Evolutionary conservation across 2,329 filamentous ascomycete species (phyloP).

Genomic region (Sporothrix brasiliensis): DNA sequence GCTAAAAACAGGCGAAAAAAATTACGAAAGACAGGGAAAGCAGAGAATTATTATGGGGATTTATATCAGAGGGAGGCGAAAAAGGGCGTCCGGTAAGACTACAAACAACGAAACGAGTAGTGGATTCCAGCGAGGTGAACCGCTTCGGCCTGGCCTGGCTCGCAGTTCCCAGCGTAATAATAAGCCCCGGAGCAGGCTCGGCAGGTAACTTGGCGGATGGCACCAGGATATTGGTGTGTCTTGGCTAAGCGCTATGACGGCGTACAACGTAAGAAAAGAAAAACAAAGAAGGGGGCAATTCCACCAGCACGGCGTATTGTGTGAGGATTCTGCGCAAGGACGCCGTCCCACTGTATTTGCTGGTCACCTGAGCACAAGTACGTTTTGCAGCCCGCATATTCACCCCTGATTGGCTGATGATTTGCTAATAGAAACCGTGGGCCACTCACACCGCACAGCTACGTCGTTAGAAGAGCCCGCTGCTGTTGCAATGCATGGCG

Average conservation of each 20-base stretch:
- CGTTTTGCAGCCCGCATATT: constrained; percentile 14
- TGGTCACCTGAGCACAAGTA: constrained; percentile 31
- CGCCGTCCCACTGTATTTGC: constrained; percentile 19
- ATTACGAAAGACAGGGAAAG: constrained; percentile 10
- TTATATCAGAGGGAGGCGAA: constrained; percentile 28
- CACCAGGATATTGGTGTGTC: neutral
- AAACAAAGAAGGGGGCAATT: constrained; percentile 15
- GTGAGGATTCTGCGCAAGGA: neutral
- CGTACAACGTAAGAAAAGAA: constrained; percentile 18
- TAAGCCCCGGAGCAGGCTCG: neutral
- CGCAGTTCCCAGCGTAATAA: neutral
- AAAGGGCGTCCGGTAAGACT: neutral
- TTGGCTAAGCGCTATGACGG: constrained; percentile 30
- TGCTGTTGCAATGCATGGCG: constrained; percentile 25
- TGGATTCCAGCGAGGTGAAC: constrained; percentile 15
- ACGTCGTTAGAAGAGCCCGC: neutral
- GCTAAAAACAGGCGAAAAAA: neutral
- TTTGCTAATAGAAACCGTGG: constrained; percentile 35
- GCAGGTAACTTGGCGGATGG: constrained; percentile 3
- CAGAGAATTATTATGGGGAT: constrained; percentile 14
- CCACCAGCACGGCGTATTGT: constrained; percentile 19
- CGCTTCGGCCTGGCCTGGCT: neutral
- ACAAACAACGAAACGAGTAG: constrained; percentile 12
- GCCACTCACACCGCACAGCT: neutral
- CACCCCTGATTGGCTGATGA: constrained; percentile 32